Conservation (phyloP, 2,329 filamentous ascomycete genomes). For the Paecilomyces sp. region DNA sequence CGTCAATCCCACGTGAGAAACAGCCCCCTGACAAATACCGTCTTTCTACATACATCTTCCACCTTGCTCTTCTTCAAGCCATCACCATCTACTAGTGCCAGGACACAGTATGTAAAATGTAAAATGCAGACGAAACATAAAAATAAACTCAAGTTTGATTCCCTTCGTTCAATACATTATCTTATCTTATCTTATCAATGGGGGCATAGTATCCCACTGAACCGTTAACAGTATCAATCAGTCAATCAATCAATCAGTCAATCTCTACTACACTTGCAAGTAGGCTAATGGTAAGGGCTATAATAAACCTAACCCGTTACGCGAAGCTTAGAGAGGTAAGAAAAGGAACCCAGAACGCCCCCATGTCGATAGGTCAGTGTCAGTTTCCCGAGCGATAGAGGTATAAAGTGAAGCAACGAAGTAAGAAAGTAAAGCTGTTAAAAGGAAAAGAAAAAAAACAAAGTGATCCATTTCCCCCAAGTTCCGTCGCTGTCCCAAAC, state of each 20-base stretch:
- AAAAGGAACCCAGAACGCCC: background rate
- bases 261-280: background rate
- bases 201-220: background rate
- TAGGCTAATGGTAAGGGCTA: background rate
- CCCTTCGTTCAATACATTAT: background rate
- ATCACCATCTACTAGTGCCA: too few relatives aligned
- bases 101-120: background rate
- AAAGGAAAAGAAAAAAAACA: background rate
- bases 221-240: background rate
- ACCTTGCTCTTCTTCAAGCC: background rate
- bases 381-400: background rate
- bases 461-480: background rate
- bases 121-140: slow-evolving; percentile 10
- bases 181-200: background rate
- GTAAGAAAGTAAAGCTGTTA: background rate
- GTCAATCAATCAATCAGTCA: background rate
- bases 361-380: background rate
- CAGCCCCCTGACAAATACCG: background rate
- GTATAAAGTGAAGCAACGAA: background rate
- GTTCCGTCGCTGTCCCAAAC: background rate
- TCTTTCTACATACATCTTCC: background rate
- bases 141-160: background rate
- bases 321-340: background rate
- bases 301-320: background rate
- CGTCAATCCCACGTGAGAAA: too few relatives aligned